These are phyloP conservation scores for Candida verbasci DNA, from an alignment of 805 yeast species.

Conservation along the genomic window DNA sequence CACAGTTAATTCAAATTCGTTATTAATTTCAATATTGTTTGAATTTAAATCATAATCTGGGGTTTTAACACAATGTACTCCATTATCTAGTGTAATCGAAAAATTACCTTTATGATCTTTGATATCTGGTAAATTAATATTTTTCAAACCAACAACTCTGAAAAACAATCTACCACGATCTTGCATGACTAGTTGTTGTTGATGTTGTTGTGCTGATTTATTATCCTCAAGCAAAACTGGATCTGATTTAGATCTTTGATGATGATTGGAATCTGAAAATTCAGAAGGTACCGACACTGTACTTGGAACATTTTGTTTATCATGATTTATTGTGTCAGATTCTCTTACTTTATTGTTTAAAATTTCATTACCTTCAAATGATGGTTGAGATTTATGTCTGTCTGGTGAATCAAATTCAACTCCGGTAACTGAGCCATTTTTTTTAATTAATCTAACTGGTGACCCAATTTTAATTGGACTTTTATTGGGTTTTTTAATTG, in stretches of 20 bases:
- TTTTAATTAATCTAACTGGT: conserved; percentile 31
- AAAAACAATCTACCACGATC: conserved; percentile 52
- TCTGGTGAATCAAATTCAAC: conserved; percentile 7
- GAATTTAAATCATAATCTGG: conserved; percentile 40
- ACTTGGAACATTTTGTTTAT: conserved; percentile 18
- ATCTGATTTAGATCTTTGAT: not conserved
- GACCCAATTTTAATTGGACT: conserved; percentile 37
- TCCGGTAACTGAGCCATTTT: conserved; percentile 23
- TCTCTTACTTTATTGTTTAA: conserved; percentile 20
- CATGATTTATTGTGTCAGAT: conserved; percentile 6
- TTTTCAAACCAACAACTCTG: conserved; percentile 42
- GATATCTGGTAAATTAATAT: conserved; percentile 45
- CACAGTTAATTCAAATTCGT: conserved; percentile 76
- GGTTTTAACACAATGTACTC: conserved; percentile 73
- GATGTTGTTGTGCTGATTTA: not conserved
- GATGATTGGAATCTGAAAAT: conserved; percentile 6
- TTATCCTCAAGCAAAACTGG: not conserved
- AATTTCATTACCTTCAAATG: conserved; percentile 17
- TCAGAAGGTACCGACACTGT: conserved; percentile 32
- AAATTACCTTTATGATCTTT: conserved; percentile 40
- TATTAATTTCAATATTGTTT: conserved; percentile 43
- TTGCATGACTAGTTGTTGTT: too few relatives aligned
- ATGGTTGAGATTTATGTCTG: not conserved
- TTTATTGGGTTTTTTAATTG: conserved; percentile 4
- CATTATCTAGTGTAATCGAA: conserved; percentile 67